These are phyloP conservation scores for Phlebopus sp. DNA, from an alignment of 1,284 basidiomycete species.

Conservation along the genomic window DNA sequence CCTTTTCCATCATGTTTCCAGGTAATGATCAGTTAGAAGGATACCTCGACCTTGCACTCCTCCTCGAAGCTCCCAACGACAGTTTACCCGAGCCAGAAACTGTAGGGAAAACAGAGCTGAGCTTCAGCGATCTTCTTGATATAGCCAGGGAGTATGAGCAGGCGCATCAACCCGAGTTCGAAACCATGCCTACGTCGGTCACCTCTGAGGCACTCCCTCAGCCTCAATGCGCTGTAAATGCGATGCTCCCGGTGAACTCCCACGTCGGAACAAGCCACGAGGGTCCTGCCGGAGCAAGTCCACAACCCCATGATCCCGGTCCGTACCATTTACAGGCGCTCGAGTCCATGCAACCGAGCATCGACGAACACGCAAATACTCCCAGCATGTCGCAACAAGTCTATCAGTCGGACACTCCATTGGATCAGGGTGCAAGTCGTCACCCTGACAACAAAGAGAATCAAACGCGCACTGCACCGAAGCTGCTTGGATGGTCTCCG, in stretches of 20 bases:
- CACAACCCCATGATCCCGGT: not conserved
- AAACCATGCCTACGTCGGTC: conserved; percentile 11
- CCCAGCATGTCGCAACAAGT: no score
- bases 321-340: not conserved
- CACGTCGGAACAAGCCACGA: conserved; percentile 11
- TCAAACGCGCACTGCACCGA: not conserved
- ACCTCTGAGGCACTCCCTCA: not conserved
- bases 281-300: not conserved
- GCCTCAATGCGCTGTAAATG: not conserved
- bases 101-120: conserved; percentile 11
- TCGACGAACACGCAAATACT: no score
- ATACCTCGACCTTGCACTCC: conserved; percentile 5
- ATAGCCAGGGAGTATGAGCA: conserved; percentile 32
- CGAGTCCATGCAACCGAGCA: no score
- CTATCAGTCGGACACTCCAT: not conserved
- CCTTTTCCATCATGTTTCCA: conserved; percentile 25
- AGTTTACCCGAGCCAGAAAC: not conserved
- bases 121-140: conserved; percentile 30
- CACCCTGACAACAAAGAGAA: not conserved
- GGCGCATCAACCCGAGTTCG: conserved; percentile 19
- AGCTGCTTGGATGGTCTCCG: conserved; percentile 25
- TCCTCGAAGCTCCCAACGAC: not conserved
- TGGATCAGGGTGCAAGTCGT: no score
- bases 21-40: conserved; percentile 1
- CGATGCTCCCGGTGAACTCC: conserved; percentile 20